Conservation (phyloP, 148 eudicot genomes). For the Fagopyrum tataricum region DNA sequence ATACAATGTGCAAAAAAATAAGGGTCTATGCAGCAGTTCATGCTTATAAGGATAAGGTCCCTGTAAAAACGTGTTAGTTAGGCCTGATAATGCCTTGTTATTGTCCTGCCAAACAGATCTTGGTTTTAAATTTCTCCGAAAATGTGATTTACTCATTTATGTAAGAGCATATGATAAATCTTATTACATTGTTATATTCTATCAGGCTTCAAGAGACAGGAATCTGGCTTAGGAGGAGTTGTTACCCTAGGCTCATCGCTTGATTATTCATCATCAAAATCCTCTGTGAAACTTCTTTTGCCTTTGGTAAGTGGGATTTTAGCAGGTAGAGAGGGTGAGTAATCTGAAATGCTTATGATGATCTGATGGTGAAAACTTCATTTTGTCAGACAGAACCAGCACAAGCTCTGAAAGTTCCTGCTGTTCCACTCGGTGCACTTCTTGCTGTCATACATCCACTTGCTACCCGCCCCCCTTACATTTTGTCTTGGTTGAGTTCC, state of each 20-base stretch:
- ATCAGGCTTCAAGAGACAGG: constrained; percentile 34
- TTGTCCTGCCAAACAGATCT: background rate
- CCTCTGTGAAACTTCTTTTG: constrained; percentile 38
- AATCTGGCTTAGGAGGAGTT: constrained; percentile 43
- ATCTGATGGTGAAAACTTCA: background rate
- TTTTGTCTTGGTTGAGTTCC: constrained; percentile 45
- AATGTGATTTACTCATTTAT: background rate
- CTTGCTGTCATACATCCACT: constrained; percentile 43
- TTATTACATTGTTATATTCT: background rate
- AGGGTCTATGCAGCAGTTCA: no score
- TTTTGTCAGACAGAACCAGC: constrained; percentile 46
- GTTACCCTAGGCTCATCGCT: constrained; percentile 59
- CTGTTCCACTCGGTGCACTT: constrained; percentile 45
- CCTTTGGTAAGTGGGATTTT: constrained; percentile 37
- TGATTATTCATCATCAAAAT: constrained; percentile 60
- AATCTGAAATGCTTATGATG: background rate
- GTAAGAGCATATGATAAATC: background rate
- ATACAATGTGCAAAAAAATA: background rate
- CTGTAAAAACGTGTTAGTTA: no score
- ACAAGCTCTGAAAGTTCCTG: constrained; percentile 41
- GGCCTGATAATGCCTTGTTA: no score
- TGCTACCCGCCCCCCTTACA: constrained; percentile 47
- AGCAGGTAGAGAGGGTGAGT: background rate
- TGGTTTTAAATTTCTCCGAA: background rate
- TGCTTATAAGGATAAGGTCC: no score